Evolutionary conservation across 148 eudicot genomes (phyloP).

Genomic region (Chenopodium berlandieri): DNA sequence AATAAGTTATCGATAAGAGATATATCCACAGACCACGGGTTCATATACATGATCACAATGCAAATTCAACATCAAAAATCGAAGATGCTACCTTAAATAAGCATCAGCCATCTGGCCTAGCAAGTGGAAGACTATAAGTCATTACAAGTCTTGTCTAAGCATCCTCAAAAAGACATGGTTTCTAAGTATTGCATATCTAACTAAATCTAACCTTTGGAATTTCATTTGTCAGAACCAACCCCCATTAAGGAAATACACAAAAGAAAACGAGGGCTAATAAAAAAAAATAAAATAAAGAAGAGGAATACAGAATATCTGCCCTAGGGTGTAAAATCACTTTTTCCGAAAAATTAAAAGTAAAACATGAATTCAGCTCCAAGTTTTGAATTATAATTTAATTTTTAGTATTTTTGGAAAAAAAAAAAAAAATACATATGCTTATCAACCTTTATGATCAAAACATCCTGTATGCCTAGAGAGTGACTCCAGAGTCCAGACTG

Average conservation of each 20-base stretch:
- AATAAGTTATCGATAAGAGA: too few relatives aligned
- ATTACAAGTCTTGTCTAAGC: slow-evolving; percentile 31
- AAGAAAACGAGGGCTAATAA: background rate
- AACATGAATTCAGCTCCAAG: background rate
- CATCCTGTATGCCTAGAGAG: too few relatives aligned
- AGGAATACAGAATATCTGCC: background rate
- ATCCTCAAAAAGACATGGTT: slow-evolving; percentile 26
- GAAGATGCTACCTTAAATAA: background rate
- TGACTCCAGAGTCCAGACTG: too few relatives aligned
- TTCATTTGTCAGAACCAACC: background rate
- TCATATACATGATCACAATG: too few relatives aligned
- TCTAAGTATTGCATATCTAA: slow-evolving; percentile 21
- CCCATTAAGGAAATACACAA: background rate
- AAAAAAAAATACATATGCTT: too few relatives aligned
- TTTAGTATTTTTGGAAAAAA: too few relatives aligned
- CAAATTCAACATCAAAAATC: too few relatives aligned
- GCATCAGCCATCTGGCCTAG: slow-evolving; percentile 16
- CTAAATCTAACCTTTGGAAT: slow-evolving; percentile 22
- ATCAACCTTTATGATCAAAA: too few relatives aligned
- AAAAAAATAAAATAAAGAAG: background rate
- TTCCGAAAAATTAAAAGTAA: background rate
- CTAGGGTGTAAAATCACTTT: background rate
- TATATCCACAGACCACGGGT: too few relatives aligned
- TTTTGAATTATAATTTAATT: background rate
- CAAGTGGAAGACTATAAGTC: background rate